Evolutionary conservation across 106 monocot genomes (phyloP).

Genomic region (Dendrobium nobile): DNA sequence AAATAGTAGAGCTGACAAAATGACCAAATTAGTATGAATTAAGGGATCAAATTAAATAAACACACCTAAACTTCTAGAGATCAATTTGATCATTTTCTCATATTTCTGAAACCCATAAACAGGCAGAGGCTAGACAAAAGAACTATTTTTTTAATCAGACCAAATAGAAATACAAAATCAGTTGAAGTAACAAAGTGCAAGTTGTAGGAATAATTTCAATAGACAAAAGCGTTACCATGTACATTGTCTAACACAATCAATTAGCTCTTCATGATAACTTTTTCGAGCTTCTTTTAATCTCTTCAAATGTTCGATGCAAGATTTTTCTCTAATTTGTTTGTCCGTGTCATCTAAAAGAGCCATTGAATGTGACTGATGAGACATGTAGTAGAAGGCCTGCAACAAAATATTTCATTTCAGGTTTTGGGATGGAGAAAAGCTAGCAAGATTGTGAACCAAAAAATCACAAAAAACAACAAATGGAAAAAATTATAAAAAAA

Average conservation of each 20-base stretch:
- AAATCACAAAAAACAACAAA: background rate
- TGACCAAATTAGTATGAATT: too few species aligned
- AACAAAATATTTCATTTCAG: constrained; percentile 10
- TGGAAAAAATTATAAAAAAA: background rate
- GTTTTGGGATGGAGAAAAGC: background rate
- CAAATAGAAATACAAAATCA: background rate
- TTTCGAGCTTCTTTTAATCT: constrained; percentile 81
- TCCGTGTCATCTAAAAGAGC: constrained; percentile 91
- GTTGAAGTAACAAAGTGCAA: background rate
- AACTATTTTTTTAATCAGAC: background rate
- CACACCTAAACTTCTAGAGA: too few species aligned
- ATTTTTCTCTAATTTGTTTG: constrained; percentile 87
- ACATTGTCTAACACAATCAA: constrained; percentile 84
- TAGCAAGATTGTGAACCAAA: background rate
- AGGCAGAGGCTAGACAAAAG: background rate
- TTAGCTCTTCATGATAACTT: constrained; percentile 81
- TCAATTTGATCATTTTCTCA: background rate
- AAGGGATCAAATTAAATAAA: too few species aligned
- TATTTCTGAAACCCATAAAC: background rate
- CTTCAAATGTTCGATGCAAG: constrained; percentile 74
- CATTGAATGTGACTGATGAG: constrained; percentile 78
- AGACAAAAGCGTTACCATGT: constrained; percentile 46
- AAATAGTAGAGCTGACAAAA: too few species aligned
- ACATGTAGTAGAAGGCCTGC: constrained; percentile 95
- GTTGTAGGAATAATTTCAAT: background rate